phyloP scores from a whole-genome alignment of 805 yeast genomes.

The Schizosaccharomyces osmophilus region DNA sequence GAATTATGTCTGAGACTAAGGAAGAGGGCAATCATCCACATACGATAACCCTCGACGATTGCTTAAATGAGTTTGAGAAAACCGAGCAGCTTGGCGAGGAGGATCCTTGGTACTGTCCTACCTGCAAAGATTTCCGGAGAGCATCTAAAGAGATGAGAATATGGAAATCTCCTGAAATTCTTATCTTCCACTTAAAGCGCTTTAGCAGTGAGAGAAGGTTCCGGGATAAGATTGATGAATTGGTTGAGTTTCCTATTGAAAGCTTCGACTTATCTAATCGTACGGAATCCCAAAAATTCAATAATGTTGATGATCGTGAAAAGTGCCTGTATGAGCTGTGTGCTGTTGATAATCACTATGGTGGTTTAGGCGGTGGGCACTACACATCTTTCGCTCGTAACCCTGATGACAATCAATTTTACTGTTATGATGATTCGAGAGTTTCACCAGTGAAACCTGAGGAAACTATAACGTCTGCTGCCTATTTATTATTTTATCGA shows the following conservation, averaged over 20 bases:
- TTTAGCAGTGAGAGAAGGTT: conserved; percentile 25
- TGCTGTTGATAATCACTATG: conserved; percentile 88
- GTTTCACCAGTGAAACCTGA: conserved; percentile 39
- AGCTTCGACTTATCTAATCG: conserved; percentile 50
- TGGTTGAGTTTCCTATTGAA: conserved; percentile 68
- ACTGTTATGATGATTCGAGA: conserved; percentile 57
- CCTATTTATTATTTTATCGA: conserved; percentile 58
- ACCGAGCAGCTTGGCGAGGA: conserved; percentile 71
- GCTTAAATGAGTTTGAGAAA: conserved; percentile 47
- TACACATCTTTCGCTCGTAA: conserved; percentile 78
- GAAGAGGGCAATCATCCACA: neutral
- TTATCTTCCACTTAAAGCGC: conserved; percentile 72
- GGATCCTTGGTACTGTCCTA: conserved; percentile 85
- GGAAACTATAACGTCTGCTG: conserved; percentile 42
- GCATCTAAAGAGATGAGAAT: conserved; percentile 77
- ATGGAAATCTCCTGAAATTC: conserved; percentile 82
- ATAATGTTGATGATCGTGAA: neutral
- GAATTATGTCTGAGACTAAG: neutral
- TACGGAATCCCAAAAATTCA: conserved; percentile 17
- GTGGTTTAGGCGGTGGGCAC: conserved; percentile 94
- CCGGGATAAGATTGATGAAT: conserved; percentile 65
- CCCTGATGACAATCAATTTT: conserved; percentile 57
- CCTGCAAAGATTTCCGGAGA: conserved; percentile 65
- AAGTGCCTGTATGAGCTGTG: conserved; percentile 48
- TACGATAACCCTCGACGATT: conserved; percentile 37